Base-by-base conservation (phyloP, 306 rosid species). In the Prosopis cineraria region DNA sequence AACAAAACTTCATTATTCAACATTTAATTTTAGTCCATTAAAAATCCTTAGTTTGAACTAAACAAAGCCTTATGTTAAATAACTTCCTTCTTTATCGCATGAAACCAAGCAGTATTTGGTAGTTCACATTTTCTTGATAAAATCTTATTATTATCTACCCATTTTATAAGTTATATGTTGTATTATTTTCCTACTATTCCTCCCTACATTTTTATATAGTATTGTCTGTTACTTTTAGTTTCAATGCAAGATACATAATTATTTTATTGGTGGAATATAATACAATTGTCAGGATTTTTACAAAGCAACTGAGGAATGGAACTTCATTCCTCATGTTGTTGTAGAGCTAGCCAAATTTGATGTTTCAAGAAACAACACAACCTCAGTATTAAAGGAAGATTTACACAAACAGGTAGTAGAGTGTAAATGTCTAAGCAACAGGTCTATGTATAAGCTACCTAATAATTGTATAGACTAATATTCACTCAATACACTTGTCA, bases 241-340 rank as follows among this genome's bases (percentile, higher is more conserved):
- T n/a, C n/a, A n/a, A n/a, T n/a, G n/a, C n/a, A n/a, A n/a, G n/a
- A n/a, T n/a, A n/a, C n/a, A n/a, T n/a, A n/a, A n/a, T n/a, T n/a
- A n/a, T n/a, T n/a, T n/a, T n/a, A n/a, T n/a, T n/a, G n/a, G n/a
- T n/a, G n/a, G n/a, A n/a, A n/a, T n/a, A n/a, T n/a, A 79, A 55
- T 73, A 75, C 16, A 39, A 85, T 48, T 78, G 89, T 56, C 78
- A 92, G 98, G 97, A 89, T 79, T 74, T 92, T 36, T 65, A 37
- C 27, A 78, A 80, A 81, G 84, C 86, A 83, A 92, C 87, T 0
- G 94, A 92, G 78, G 88, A 87, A 70, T 94, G 97, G 97, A 92
- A 81, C 40, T 88, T 90, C 75, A 31, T 90, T 65, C 98, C 98
- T 56, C 90, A 52, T 22, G 92, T 92, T 12, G 98, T 94, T 5